Evolutionary conservation across 441 rosid genomes (phyloP).

Genomic region (Rhodomyrtus psidioides): DNA sequence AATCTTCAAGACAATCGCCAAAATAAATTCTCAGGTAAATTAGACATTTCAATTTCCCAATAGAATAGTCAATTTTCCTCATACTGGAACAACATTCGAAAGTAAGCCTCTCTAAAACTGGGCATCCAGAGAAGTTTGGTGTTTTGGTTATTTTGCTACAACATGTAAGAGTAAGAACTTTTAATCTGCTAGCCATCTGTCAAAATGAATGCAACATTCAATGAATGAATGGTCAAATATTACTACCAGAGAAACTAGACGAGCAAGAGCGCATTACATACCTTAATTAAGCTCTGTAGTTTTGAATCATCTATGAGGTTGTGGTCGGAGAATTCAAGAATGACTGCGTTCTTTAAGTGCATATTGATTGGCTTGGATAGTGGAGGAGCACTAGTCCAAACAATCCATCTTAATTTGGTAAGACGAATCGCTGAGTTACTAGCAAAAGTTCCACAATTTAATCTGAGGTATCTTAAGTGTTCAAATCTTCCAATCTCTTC

Average conservation of each 20-base stretch:
- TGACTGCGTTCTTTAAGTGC: not conserved
- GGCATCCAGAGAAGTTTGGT: not conserved
- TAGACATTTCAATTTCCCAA: not conserved
- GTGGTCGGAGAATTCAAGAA: not conserved
- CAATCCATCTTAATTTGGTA: not conserved
- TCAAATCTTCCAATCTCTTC: not conserved
- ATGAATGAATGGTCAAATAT: too few relatives aligned
- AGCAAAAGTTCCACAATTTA: not conserved
- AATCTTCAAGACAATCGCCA: not conserved
- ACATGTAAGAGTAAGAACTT: not conserved
- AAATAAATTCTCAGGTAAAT: rapidly evolving
- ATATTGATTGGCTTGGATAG: not conserved
- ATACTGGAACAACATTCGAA: too few relatives aligned
- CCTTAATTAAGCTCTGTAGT: not conserved
- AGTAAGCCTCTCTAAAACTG: not conserved
- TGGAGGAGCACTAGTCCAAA: not conserved
- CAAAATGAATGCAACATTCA: not conserved
- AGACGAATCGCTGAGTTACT: not conserved
- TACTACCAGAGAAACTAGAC: too few relatives aligned
- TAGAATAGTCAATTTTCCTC: not conserved
- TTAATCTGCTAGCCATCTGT: not conserved
- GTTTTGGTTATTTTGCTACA: not conserved
- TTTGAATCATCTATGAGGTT: not conserved
- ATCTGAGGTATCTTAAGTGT: not conserved
- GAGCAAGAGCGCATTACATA: too few relatives aligned